Evolutionary conservation across 345 rosid genomes (phyloP).

Genomic region (Raphanus raphanistrum): DNA sequence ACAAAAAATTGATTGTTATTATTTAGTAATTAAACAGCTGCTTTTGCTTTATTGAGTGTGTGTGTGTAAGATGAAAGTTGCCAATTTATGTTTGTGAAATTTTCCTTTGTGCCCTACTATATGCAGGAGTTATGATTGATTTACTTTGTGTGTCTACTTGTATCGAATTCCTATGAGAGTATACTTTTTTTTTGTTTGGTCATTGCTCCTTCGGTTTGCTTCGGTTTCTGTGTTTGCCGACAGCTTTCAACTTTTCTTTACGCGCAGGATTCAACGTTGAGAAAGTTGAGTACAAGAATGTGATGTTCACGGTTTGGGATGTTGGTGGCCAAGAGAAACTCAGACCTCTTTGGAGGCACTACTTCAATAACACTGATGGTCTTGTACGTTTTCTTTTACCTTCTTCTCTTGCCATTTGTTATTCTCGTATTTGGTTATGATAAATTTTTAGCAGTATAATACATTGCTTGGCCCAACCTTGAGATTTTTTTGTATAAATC

Average conservation of each 20-base stretch:
- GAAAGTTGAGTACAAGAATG: conserved; percentile 99
- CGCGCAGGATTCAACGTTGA: conserved; percentile 91
- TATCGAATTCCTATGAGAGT: neutral
- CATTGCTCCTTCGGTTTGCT: neutral
- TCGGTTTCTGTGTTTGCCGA: neutral
- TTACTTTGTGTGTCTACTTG: too few species aligned
- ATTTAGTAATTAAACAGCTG: neutral
- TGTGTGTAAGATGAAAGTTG: too few species aligned
- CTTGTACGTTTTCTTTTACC: conserved; percentile 51
- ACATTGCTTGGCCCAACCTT: conserved; percentile 6
- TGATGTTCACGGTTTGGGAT: conserved; percentile 98
- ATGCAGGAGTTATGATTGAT: too few species aligned
- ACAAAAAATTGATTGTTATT: neutral
- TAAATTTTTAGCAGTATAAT: neutral
- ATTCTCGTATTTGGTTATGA: conserved; percentile 6
- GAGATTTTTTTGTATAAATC: neutral
- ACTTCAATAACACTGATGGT: conserved; percentile 97
- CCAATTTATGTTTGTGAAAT: too few species aligned
- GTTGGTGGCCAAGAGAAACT: conserved; percentile 99
- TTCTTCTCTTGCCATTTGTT: neutral
- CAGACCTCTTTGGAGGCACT: conserved; percentile 99
- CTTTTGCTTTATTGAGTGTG: too few species aligned
- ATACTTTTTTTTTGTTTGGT: neutral
- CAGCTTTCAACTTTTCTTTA: conserved; percentile 13
- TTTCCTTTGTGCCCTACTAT: too few species aligned